Evolutionary conservation across 495 filamentous ascomycete species (phyloP).

Genomic region (Jackrogersella multiformis): DNA sequence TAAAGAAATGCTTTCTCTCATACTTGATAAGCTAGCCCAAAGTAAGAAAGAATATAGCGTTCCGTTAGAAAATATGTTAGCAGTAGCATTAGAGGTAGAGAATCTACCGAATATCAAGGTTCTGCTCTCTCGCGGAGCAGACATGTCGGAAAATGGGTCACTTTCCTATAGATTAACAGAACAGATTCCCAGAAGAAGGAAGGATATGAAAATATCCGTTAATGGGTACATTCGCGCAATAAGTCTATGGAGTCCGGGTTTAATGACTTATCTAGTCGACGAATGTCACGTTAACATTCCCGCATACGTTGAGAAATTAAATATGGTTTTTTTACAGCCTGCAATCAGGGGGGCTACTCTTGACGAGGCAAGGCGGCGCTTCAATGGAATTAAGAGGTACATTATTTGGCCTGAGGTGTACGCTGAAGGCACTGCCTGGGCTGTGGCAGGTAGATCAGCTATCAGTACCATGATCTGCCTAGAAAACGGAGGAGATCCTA

Average conservation of each 20-base stretch:
- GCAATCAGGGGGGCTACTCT: background rate
- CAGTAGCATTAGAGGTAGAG: background rate
- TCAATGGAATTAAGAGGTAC: conserved; percentile 20
- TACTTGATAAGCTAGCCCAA: background rate
- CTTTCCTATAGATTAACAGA: background rate
- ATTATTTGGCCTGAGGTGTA: conserved; percentile 18
- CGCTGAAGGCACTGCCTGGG: background rate
- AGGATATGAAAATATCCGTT: background rate
- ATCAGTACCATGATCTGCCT: conserved; percentile 10
- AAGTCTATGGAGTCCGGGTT: conserved; percentile 7
- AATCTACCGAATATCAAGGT: conserved; percentile 27
- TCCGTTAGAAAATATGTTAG: no score
- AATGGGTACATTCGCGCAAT: conserved; percentile 13
- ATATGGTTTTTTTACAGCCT: background rate
- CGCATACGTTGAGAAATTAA: background rate
- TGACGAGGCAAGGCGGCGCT: conserved; percentile 15
- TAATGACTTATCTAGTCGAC: conserved; percentile 7
- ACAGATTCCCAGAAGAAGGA: background rate
- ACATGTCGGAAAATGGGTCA: background rate
- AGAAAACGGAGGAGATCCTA: conserved; percentile 26
- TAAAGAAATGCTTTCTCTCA: background rate
- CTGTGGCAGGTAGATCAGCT: background rate
- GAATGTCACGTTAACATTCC: conserved; percentile 19
- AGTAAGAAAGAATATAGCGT: no score
- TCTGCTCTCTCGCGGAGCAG: conserved; percentile 5